Base-by-base conservation (phyloP, 2,329 filamentous ascomycete genomes). In the Fusarium buxicola region DNA sequence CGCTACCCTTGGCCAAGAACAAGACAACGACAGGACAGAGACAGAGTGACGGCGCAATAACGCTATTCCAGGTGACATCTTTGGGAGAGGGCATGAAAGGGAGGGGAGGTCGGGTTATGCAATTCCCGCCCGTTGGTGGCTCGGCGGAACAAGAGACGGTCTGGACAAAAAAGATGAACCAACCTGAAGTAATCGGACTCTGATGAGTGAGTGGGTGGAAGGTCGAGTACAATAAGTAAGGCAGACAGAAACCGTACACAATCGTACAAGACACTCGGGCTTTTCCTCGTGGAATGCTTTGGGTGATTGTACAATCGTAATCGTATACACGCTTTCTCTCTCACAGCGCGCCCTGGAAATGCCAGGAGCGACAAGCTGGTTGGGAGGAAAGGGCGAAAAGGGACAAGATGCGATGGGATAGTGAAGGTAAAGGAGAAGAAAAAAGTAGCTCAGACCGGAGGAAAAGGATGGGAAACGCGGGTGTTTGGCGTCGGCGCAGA, bases 351-450 rank as follows among this genome's bases (percentile, higher is more conserved):
- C 55, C 69, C 69, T 70, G 66, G 69, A 46, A 36, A 21, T 57
- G 53, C 69, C 69, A 71, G 65, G 62, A 69, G 63, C 67, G 66
- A 62, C 69, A 69, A 41, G 60, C 69, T 69, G 67, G 49, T 56
- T 46, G 48, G 55, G 68, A 68, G 59, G 40, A 68, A 45, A 55
- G 53, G 46, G 31, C 31, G 40, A 58, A 60, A 62, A 52, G 48
- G 52, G 24, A 47, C 61, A 50, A 47, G 52, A 60, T 54, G 41
- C 28, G 55, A 66, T 49, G 45, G 45, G 47, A 24, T 28, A 39
- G 55, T 50, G 30, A 47, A 44, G 40, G 35, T 50, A 49, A 40
- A 47, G 51, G 45, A 46, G 45, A 45, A 49, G 50, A 55, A 52
- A 60, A 60, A 51, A 30, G 35, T 56, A 31, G 32, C 46, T 38